A percentile compares a stretch with the other conserved stretches of the same genome.
These are phyloP conservation scores for Suhomyces kunorum DNA, from an alignment of 1,139 yeast species.

Conservation along the genomic window DNA sequence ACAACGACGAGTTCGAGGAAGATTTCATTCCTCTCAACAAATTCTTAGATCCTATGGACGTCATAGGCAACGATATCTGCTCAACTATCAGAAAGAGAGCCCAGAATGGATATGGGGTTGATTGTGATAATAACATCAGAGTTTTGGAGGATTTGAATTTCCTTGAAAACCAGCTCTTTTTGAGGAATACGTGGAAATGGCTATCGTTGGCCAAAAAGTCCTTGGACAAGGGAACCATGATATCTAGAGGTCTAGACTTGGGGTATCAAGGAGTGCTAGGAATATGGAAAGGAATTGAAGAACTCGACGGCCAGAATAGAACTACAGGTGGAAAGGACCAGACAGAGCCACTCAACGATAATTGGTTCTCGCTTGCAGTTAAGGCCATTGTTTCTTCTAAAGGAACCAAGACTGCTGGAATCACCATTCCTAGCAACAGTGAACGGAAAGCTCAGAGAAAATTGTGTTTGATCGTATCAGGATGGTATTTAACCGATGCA, in stretches of 20 bases:
- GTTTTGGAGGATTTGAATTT: constrained; percentile 57
- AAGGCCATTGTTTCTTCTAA: constrained; percentile 43
- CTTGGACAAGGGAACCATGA: constrained; percentile 68
- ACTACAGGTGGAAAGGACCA: constrained; percentile 21
- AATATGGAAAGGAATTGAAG: constrained; percentile 81
- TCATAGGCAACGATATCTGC: constrained; percentile 63
- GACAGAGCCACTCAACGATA: constrained; percentile 38
- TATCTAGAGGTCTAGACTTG: constrained; percentile 67
- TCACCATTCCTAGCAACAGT: constrained; percentile 49
- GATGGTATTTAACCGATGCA: constrained; percentile 82
- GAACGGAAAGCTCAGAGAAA: constrained; percentile 65
- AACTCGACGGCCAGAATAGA: constrained; percentile 58
- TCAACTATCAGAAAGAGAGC: constrained; percentile 72
- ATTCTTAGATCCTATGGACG: constrained; percentile 37
- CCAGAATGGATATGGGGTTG: constrained; percentile 68
- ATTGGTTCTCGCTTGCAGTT: constrained; percentile 48
- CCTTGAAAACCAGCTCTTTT: constrained; percentile 57
- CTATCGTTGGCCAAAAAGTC: constrained; percentile 68
- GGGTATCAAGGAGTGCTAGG: constrained; percentile 89
- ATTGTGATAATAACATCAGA: constrained; percentile 63
- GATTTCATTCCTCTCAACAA: constrained; percentile 33
- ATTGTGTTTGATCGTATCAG: constrained; percentile 80
- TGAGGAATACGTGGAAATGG: constrained; percentile 91
- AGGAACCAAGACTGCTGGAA: constrained; percentile 47
- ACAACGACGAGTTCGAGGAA: constrained; percentile 30